phyloP scores from a whole-genome alignment of 495 filamentous ascomycete genomes.

The Neurospora sp. region DNA sequence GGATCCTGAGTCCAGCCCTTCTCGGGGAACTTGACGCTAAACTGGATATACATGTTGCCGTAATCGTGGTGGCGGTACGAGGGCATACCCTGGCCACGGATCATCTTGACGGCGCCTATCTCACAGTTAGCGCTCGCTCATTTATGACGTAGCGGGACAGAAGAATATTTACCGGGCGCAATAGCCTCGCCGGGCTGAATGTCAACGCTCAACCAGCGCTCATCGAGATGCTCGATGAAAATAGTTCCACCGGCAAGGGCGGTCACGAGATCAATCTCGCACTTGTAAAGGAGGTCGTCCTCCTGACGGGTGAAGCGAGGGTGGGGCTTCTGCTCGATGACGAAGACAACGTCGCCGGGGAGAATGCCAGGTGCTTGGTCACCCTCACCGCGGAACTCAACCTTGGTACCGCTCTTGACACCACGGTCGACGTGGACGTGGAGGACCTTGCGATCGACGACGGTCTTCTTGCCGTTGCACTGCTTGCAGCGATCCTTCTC shows the following conservation, averaged over 20 bases:
- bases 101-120: constrained; percentile 80
- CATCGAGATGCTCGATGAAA: constrained; percentile 92
- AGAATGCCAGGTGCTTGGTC: constrained; percentile 91
- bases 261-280: constrained; percentile 92
- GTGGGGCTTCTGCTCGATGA: constrained; percentile 98
- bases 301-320: constrained; percentile 88
- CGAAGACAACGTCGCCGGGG: constrained; percentile 91
- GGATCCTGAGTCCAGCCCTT: constrained; percentile 49
- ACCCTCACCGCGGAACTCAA: constrained; percentile 92
- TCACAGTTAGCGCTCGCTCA: constrained; percentile 8
- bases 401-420: constrained; percentile 85
- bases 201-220: constrained; percentile 86
- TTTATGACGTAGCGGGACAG: background rate
- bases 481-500: constrained; percentile 94
- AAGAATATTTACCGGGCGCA: constrained; percentile 61
- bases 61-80: constrained; percentile 91
- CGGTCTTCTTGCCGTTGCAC: constrained; percentile 93
- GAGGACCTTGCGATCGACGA: constrained; percentile 93
- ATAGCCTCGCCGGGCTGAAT: constrained; percentile 92
- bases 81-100: constrained; percentile 97
- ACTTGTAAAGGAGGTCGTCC: constrained; percentile 92
- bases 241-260: constrained; percentile 84
- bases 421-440: constrained; percentile 96
- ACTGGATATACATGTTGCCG: constrained; percentile 96
- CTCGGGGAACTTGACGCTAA: constrained; percentile 91